Base-by-base conservation (phyloP, 2,329 filamentous ascomycete genomes). In the Xylaria sp. region DNA sequence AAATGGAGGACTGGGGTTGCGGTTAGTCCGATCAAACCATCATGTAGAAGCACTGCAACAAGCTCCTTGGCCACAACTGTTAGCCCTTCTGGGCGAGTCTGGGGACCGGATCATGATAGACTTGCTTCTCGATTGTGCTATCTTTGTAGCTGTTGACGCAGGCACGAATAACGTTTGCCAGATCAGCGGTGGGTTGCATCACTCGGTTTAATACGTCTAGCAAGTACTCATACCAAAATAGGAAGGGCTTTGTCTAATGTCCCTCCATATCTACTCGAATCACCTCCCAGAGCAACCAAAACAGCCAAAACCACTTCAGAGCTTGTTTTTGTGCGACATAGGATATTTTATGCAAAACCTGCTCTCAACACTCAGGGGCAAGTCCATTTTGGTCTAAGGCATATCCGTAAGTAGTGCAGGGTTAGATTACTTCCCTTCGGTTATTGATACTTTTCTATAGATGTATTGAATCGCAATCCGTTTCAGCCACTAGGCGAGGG, bases 341-440 rank as follows among this genome's bases (percentile, higher is more conserved):
- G 92, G 19, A 96, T 97, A 81, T 82, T 98, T 51, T 98, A 97
- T 76, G 90, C 91, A 21, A 88, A 87, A 68, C 86, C 92, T 19
- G 83, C 85, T 1, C 79, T 93, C 29, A 94, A 90, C 70, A 81
- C 86, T 2, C 85, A 85, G 67, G 89, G 90, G 3, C 76, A 81
- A 8, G 83, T 95, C 7, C 83, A 86, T 17, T 89, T 90, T 73
- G 94, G 95, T 1, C 82, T 96, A 55, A 87, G 88, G 66, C 90
- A 91, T 73, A 92, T 92, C 58, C 93, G 91, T 96, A 82, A 72
- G 89, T 79, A 27, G 1, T n/a, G 15, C 11, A n/a, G 13, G 4
- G 51, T 19, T 29, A 3, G 15, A n/a, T 38, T 23, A 40, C 9
- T 27, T 54, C 44, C 0, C 38, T 21, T 48, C 56, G 11, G 56